Percentiles rank a stretch among this genome's conserved stretches.
These are phyloP conservation scores for Cordyceps pruinosa DNA, from an alignment of 2,329 filamentous ascomycete species.

Conservation along the genomic window DNA sequence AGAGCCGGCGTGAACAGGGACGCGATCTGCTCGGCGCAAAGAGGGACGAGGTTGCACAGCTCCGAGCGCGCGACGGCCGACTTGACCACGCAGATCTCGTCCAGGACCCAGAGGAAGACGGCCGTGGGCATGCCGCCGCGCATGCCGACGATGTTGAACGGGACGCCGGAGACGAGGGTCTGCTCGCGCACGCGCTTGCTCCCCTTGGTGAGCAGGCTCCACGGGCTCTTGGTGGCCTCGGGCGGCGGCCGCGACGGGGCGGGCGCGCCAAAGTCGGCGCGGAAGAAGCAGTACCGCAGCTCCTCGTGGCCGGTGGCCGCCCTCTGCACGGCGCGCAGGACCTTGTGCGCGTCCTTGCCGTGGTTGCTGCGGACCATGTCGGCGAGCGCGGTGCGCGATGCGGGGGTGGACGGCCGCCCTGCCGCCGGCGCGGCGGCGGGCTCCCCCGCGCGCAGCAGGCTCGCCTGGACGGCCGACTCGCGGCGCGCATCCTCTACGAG, in stretches of 20 bases:
- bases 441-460: slow-evolving; percentile 38
- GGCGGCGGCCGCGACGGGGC: slow-evolving; percentile 19
- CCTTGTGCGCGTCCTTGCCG: slow-evolving; percentile 38
- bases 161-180: slow-evolving; percentile 55
- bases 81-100: slow-evolving; percentile 50
- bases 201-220: slow-evolving; percentile 43
- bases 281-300: slow-evolving; percentile 45
- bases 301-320: slow-evolving; percentile 33
- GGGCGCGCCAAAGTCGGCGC: slow-evolving; percentile 20
- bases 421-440: slow-evolving; percentile 19
- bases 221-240: slow-evolving; percentile 32
- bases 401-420: slow-evolving; percentile 1
- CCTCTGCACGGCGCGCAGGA: slow-evolving; percentile 44
- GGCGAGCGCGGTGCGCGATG: not conserved
- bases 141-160: slow-evolving; percentile 41
- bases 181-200: slow-evolving; percentile 42
- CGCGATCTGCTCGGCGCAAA: slow-evolving; percentile 36
- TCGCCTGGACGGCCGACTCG: slow-evolving; percentile 54
- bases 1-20: slow-evolving; percentile 38
- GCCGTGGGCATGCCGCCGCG: slow-evolving; percentile 49
- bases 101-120: slow-evolving; percentile 59
- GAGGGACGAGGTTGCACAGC: slow-evolving; percentile 50
- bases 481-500: slow-evolving; percentile 53
- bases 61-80: slow-evolving; percentile 50
- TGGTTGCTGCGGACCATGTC: slow-evolving; percentile 27